Conservation (phyloP, 2,329 filamentous ascomycete genomes). For the Shiraia bambusicola region DNA sequence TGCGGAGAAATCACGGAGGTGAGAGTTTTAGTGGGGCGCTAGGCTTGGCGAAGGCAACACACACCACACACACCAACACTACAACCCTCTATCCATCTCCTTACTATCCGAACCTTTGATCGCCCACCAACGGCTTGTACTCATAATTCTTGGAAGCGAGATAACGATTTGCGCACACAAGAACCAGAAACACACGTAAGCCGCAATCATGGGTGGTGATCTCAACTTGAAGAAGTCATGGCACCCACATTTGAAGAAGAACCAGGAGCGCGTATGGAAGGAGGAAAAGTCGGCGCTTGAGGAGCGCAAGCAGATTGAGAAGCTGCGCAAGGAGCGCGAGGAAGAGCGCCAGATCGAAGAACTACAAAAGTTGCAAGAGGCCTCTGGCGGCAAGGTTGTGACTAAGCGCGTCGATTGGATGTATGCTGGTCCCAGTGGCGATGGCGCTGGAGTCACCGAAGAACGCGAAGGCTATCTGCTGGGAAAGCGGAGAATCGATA, state of each 20-base stretch:
- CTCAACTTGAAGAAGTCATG: constrained; percentile 88
- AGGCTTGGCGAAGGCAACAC: constrained; percentile 7
- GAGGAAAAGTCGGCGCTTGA: constrained; percentile 90
- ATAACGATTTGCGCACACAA: too few relatives aligned
- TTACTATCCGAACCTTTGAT: too few relatives aligned
- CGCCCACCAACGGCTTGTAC: background rate
- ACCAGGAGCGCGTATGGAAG: constrained; percentile 87
- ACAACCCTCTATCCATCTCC: background rate
- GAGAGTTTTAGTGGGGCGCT: constrained; percentile 24
- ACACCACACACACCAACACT: background rate
- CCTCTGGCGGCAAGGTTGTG: constrained; percentile 78
- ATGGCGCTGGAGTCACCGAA: constrained; percentile 67
- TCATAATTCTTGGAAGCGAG: too few relatives aligned
- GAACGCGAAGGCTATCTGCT: constrained; percentile 93
- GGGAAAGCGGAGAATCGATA: constrained; percentile 89
- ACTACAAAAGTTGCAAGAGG: constrained; percentile 84
- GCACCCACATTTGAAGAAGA: constrained; percentile 87
- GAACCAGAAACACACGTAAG: background rate
- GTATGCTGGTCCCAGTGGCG: constrained; percentile 83
- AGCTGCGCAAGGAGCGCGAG: constrained; percentile 87
- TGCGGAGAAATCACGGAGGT: constrained; percentile 30
- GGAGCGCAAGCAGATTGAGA: constrained; percentile 90
- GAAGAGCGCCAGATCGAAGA: constrained; percentile 93
- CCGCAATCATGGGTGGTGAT: constrained; percentile 81
- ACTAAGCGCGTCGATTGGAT: constrained; percentile 94